Conservation (phyloP, 2,329 filamentous ascomycete species). For the Talaromyces sp. region DNA sequence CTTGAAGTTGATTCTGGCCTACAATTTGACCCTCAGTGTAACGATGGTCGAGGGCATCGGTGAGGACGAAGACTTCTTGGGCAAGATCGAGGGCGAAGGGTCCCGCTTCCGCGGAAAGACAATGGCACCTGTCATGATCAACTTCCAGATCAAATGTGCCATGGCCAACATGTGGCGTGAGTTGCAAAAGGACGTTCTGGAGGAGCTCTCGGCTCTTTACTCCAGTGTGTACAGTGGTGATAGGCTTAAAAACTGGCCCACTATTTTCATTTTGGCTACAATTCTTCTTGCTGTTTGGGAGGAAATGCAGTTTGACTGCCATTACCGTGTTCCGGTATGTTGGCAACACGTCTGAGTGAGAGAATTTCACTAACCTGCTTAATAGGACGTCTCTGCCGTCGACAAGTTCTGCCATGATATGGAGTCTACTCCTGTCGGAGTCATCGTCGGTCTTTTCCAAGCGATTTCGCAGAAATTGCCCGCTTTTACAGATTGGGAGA, state of each 20-base stretch:
- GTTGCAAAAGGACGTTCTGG: constrained; percentile 90
- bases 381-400: constrained; percentile 68
- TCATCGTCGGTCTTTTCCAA: constrained; percentile 94
- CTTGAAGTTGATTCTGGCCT: constrained; percentile 88
- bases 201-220: constrained; percentile 88
- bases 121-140: constrained; percentile 96
- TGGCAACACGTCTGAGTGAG: background rate
- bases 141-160: constrained; percentile 97
- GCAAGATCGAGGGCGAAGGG: constrained; percentile 78
- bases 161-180: constrained; percentile 98
- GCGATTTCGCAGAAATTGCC: constrained; percentile 97
- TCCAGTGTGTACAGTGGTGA: constrained; percentile 97
- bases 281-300: constrained; percentile 95
- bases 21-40: constrained; percentile 91
- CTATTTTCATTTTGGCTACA: constrained; percentile 94
- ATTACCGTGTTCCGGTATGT: constrained; percentile 74
- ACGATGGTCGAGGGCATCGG: constrained; percentile 90
- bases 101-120: constrained; percentile 88
- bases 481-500: constrained; percentile 90
- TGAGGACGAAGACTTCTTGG: constrained; percentile 71
- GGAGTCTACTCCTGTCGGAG: constrained; percentile 92
- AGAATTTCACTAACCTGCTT: background rate
- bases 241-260: constrained; percentile 98
- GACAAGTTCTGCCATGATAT: constrained; percentile 96
- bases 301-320: constrained; percentile 97